These are phyloP conservation scores for Melocanna baccifera DNA, from an alignment of 176 grass and related monocot genomes.

Conservation along the genomic window DNA sequence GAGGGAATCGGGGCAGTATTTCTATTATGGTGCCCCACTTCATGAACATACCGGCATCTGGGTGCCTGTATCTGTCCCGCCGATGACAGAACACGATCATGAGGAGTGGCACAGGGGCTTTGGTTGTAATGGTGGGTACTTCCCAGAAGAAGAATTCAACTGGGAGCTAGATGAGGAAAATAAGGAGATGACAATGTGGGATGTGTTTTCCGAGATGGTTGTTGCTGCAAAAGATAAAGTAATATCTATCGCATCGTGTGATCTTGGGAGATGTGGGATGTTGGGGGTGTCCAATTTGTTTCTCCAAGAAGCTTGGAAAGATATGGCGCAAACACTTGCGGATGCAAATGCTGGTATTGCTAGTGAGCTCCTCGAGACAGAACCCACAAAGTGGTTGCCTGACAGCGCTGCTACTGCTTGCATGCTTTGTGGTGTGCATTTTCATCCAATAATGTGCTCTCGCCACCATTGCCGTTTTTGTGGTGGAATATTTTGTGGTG, in stretches of 20 bases:
- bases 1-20: conserved; percentile 30
- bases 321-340: conserved; percentile 49
- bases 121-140: conserved; percentile 48
- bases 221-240: conserved; percentile 39
- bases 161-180: conserved; percentile 47
- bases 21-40: conserved; percentile 53
- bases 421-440: conserved; percentile 58
- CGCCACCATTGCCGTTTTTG: conserved; percentile 58
- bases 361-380: conserved; percentile 54
- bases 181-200: conserved; percentile 73
- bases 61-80: conserved; percentile 73
- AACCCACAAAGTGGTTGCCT: conserved; percentile 52
- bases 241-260: conserved; percentile 9
- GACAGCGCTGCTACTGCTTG: conserved; percentile 55
- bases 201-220: conserved; percentile 66
- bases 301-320: conserved; percentile 67
- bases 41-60: conserved; percentile 67
- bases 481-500: conserved; percentile 50
- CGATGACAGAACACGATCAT: conserved; percentile 43
- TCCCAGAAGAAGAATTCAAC: conserved; percentile 52
- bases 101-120: conserved; percentile 48
- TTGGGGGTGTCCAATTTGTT: conserved; percentile 31
- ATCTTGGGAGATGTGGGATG: conserved; percentile 29
- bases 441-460: conserved; percentile 65
- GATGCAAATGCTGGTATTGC: conserved; percentile 36